Evolutionary conservation across 1,284 basidiomycete genomes (phyloP).

Genomic region (Tylopilus sp.): DNA sequence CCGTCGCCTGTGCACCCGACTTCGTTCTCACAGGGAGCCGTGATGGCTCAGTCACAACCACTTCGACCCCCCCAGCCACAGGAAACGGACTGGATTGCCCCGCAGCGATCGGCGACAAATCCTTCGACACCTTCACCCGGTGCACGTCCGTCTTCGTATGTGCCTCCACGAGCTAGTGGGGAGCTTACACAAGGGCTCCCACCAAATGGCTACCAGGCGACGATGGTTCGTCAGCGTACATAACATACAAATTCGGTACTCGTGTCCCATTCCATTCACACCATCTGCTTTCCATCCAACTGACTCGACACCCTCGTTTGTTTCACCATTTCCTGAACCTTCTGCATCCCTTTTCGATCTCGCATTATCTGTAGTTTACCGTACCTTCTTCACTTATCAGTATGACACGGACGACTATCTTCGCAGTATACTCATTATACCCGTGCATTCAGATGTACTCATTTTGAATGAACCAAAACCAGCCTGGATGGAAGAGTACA

Average conservation of each 20-base stretch:
- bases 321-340: slow-evolving; percentile 10
- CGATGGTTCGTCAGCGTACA: slow-evolving; percentile 53
- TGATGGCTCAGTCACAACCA: slow-evolving; percentile 45
- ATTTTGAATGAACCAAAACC: slow-evolving; percentile 37
- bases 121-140: slow-evolving; percentile 43
- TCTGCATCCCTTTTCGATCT: slow-evolving; percentile 34
- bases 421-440: slow-evolving; percentile 51
- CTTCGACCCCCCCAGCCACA: slow-evolving; percentile 39
- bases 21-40: slow-evolving; percentile 43
- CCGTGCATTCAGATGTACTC: slow-evolving; percentile 44
- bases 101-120: slow-evolving; percentile 44
- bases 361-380: slow-evolving; percentile 44
- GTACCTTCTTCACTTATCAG: slow-evolving; percentile 39
- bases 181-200: slow-evolving; percentile 45
- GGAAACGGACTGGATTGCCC: slow-evolving; percentile 51
- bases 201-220: slow-evolving; percentile 49
- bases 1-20: slow-evolving; percentile 39
- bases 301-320: slow-evolving; percentile 29
- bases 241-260: slow-evolving; percentile 20
- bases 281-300: slow-evolving; percentile 30
- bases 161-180: slow-evolving; percentile 47
- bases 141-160: slow-evolving; percentile 58
- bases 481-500: slow-evolving; percentile 7
- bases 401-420: slow-evolving; percentile 46
- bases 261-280: slow-evolving; percentile 9